These are phyloP conservation scores for Tulasnella sp. DNA, from an alignment of 768 basidiomycete genomes.

Conservation along the genomic window DNA sequence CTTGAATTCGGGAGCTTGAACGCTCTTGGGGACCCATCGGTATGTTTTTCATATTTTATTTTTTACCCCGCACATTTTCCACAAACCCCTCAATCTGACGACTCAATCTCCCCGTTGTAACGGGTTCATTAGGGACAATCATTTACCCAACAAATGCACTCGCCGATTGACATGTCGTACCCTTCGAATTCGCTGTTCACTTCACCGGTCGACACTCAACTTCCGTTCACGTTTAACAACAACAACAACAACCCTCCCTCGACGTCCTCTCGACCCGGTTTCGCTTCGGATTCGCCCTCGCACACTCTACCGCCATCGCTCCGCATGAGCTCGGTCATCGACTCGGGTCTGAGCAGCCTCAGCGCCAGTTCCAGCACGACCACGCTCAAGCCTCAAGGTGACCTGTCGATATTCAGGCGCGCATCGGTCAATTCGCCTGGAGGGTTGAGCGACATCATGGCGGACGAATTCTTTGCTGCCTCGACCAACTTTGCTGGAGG, in stretches of 20 bases:
- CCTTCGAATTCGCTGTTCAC: not conserved
- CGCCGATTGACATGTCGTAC: not conserved
- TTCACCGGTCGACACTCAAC: not conserved
- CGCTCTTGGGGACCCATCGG: not conserved
- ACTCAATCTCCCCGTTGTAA: not conserved
- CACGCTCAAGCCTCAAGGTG: slow-evolving; percentile 6
- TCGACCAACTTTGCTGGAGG: not conserved
- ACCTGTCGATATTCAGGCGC: slow-evolving; percentile 2
- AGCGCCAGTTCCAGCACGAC: not conserved
- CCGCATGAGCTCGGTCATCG: slow-evolving; percentile 17
- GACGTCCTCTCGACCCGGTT: too few relatives aligned
- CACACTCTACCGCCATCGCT: slow-evolving; percentile 9
- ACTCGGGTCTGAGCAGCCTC: not conserved
- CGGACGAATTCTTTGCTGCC: slow-evolving; percentile 2
- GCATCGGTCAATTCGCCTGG: not conserved
- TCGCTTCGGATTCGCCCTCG: too few relatives aligned
- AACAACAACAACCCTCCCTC: too few relatives aligned
- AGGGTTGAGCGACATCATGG: slow-evolving; percentile 20
- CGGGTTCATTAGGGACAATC: not conserved
- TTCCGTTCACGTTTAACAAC: not conserved
- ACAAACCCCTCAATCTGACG: not conserved
- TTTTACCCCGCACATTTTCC: not conserved
- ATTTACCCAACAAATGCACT: not conserved
- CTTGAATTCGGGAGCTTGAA: not conserved
- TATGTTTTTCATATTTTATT: not conserved